Conservation (phyloP, 2,329 filamentous ascomycete genomes). For the Aureobasidium pullulans region DNA sequence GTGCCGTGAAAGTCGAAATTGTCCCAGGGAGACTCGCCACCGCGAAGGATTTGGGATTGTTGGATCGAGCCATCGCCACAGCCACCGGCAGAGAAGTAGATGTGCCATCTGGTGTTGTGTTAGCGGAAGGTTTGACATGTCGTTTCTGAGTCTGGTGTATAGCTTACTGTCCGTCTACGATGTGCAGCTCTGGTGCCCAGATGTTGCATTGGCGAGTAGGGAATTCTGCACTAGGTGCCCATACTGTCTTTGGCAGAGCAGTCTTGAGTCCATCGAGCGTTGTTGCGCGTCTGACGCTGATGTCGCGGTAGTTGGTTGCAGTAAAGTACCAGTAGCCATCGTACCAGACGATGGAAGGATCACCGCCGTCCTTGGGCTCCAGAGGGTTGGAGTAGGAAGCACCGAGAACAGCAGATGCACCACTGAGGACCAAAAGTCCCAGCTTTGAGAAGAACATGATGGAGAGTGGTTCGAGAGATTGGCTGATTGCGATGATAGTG, state of each 20-base stretch:
- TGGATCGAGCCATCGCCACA: conserved; percentile 39
- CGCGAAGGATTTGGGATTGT: conserved; percentile 45
- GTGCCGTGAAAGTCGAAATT: conserved; percentile 43
- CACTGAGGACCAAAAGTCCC: neutral
- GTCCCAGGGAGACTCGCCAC: conserved; percentile 47
- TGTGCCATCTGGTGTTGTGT: conserved; percentile 33
- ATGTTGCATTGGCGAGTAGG: conserved; percentile 48
- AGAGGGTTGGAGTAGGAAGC: conserved; percentile 46
- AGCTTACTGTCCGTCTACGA: conserved; percentile 32
- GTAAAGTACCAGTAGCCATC: conserved; percentile 52
- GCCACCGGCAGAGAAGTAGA: conserved; percentile 50
- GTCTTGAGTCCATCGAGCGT: conserved; percentile 50
- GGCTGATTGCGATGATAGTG: neutral
- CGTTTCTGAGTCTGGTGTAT: neutral
- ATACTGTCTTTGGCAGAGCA: conserved; percentile 45
- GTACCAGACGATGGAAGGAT: conserved; percentile 47
- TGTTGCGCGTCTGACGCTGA: conserved; percentile 47
- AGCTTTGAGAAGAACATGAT: conserved; percentile 3
- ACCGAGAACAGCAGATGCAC: conserved; percentile 12
- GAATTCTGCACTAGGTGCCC: conserved; percentile 35
- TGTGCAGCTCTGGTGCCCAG: conserved; percentile 53
- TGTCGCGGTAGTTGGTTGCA: conserved; percentile 49
- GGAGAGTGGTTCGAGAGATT: neutral
- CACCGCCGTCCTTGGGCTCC: conserved; percentile 43
- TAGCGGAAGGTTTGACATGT: neutral